Conservation (phyloP, 208 protist genomes). For the Trypanosoma platydactyli region DNA sequence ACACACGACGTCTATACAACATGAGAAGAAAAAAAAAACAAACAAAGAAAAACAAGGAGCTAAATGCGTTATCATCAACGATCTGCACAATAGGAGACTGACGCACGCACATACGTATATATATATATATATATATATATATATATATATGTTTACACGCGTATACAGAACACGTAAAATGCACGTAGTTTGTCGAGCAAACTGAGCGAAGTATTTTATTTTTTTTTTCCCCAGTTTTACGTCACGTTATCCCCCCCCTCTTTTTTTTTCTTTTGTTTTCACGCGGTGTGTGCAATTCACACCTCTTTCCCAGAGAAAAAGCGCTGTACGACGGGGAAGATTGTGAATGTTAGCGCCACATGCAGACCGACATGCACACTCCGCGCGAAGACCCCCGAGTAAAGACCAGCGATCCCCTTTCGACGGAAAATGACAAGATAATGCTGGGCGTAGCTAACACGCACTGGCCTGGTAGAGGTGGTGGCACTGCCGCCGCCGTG, state of each 20-base stretch:
- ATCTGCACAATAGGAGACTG: too few relatives aligned
- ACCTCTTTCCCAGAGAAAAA: not conserved
- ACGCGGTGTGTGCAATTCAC: not conserved
- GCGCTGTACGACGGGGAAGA: slow-evolving; percentile 5
- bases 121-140: slow-evolving; percentile 4
- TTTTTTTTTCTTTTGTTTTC: too few relatives aligned
- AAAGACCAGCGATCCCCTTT: slow-evolving; percentile 13
- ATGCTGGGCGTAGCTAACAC: not conserved
- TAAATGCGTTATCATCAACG: too few relatives aligned
- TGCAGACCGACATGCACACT: slow-evolving; percentile 17
- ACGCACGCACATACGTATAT: slow-evolving; percentile 3
- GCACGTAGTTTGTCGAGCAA: too few relatives aligned
- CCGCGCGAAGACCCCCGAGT: slow-evolving; percentile 14
- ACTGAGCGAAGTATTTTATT: too few relatives aligned
- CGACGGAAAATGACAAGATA: slow-evolving; percentile 2
- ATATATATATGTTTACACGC: not conserved
- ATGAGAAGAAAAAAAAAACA: slow-evolving; percentile 17
- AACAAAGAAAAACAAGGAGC: not conserved
- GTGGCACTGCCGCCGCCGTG: not conserved
- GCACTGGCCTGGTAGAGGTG: not conserved
- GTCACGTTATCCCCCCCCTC: too few relatives aligned
- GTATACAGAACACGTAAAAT: slow-evolving; percentile 2
- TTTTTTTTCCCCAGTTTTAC: too few relatives aligned
- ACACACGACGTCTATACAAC: too few relatives aligned
- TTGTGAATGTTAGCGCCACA: slow-evolving; percentile 16